These are phyloP conservation scores for Farysia itapuensis DNA, from an alignment of 1,284 basidiomycete genomes.

Conservation along the genomic window DNA sequence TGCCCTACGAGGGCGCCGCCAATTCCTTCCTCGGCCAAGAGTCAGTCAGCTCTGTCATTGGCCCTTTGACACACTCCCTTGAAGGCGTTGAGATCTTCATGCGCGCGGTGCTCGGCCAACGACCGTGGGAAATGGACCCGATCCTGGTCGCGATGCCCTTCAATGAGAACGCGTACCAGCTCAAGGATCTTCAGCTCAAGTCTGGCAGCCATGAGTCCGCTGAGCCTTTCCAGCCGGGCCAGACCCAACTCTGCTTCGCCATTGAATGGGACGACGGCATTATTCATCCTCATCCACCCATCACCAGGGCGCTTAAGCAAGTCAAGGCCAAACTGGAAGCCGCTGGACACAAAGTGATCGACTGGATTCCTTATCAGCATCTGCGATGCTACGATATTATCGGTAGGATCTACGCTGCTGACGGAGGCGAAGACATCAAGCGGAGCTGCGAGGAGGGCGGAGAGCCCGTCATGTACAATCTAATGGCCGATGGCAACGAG, in stretches of 20 bases:
- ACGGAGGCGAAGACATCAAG: conserved; percentile 40
- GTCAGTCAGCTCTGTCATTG: conserved; percentile 71
- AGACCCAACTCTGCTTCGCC: conserved; percentile 20
- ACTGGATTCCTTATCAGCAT: conserved; percentile 19
- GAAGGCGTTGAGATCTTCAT: conserved; percentile 69
- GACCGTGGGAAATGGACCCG: conserved; percentile 70
- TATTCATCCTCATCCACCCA: conserved; percentile 59
- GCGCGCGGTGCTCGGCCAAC: conserved; percentile 65
- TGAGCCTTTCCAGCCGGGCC: not conserved
- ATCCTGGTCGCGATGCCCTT: conserved; percentile 24
- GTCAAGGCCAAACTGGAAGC: conserved; percentile 44
- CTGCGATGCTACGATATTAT: conserved; percentile 52
- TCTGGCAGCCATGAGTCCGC: conserved; percentile 5
- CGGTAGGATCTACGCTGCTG: conserved; percentile 35
- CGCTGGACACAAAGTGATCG: conserved; percentile 43
- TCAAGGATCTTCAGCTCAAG: conserved; percentile 19
- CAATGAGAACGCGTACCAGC: conserved; percentile 22
- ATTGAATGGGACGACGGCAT: conserved; percentile 59
- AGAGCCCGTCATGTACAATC: conserved; percentile 36
- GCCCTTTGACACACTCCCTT: conserved; percentile 69
- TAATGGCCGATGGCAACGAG: conserved; percentile 3
- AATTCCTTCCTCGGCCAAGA: conserved; percentile 66
- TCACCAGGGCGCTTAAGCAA: conserved; percentile 56
- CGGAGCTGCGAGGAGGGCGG: conserved; percentile 30
- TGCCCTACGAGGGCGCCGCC: conserved; percentile 68